Evolutionary conservation across 805 yeast species (phyloP), one percentile per base, ranked within the genome.

Genomic region (Yarrowia keelungensis): DNA sequence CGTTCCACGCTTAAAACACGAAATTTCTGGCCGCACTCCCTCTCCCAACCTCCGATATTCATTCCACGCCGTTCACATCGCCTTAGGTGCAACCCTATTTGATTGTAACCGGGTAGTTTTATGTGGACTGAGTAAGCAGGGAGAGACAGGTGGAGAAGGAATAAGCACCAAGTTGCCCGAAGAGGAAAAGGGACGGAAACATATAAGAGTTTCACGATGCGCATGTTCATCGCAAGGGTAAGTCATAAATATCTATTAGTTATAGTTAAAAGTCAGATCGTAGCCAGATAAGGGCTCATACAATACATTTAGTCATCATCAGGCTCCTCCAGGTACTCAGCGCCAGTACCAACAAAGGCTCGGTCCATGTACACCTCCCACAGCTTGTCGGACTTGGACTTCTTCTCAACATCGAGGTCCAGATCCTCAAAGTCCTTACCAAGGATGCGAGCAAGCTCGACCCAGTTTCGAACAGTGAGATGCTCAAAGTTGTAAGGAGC

Each of bases 291-390:
- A 11, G 12, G 12, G 35, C 19, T 46, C 51, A 47, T 41, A 22
- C 42, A 16, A 26, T 22, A 15, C 45, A 45, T 26, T 16, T 56
- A 56, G 41, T 56, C 64, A 10, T 59, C 65, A 2, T 62, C 56
- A 15, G 54, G 56, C n/a, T 62, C 68, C 47, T 64, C 58, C 14
- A 64, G 36, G n/a, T 69, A 39, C 49, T 87, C 88, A 76, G 90
- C 90, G 16, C 87, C 89, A 5, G 90, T 82, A 67, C 85, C 82
- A 8, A 87, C 84, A 75, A 90, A 91, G 0, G 89, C 87, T 73
- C 87, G 81, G 69, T 82, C 80, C 69, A 88, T 74, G 74, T 80
- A 91, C 5, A 75, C 74, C 9, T 80, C 71, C 97, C 72, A 72
- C 41, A 73, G 36, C 39, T 41, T 22, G 50, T 71, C 70, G n/a